phyloP scores from a whole-genome alignment of 495 filamentous ascomycete genomes.

The Tuber melanosporum region DNA sequence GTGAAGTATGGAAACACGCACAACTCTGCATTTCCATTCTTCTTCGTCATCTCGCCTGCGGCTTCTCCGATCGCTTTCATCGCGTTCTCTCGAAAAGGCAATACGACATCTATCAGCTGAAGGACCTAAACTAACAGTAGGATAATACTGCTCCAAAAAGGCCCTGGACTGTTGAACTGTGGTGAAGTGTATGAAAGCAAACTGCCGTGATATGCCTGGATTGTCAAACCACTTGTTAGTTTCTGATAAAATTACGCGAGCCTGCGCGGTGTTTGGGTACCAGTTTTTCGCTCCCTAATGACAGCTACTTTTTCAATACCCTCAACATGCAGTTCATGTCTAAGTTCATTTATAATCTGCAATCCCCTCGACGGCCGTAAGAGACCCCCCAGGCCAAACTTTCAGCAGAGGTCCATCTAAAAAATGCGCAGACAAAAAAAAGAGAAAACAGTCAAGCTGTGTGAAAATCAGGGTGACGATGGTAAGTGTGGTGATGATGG shows the following conservation, averaged over 20 bases:
- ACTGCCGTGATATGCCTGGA: constrained; percentile 55
- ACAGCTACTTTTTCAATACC: constrained; percentile 58
- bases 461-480: constrained; percentile 9
- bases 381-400: constrained; percentile 39
- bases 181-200: constrained; percentile 64
- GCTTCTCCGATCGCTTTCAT: constrained; percentile 55
- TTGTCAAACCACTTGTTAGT: constrained; percentile 11
- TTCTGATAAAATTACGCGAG: constrained; percentile 6
- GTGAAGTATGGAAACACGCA: constrained; percentile 43
- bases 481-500: constrained; percentile 28
- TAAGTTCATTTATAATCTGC: constrained; percentile 60
- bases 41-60: constrained; percentile 52
- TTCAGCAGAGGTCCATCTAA: constrained; percentile 42
- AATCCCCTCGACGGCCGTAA: constrained; percentile 26
- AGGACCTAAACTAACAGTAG: constrained; percentile 53
- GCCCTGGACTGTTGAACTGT: constrained; percentile 54
- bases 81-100: constrained; percentile 45
- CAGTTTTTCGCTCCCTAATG: constrained; percentile 61
- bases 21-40: constrained; percentile 71
- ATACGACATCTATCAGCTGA: constrained; percentile 44
- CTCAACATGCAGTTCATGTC: constrained; percentile 53
- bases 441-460: constrained; percentile 20
- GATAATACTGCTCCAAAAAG: constrained; percentile 63
- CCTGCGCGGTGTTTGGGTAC: constrained; percentile 44
- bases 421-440: constrained; percentile 19